phyloP scores from a whole-genome alignment of 1,284 basidiomycete genomes.

The Boletus sp. region DNA sequence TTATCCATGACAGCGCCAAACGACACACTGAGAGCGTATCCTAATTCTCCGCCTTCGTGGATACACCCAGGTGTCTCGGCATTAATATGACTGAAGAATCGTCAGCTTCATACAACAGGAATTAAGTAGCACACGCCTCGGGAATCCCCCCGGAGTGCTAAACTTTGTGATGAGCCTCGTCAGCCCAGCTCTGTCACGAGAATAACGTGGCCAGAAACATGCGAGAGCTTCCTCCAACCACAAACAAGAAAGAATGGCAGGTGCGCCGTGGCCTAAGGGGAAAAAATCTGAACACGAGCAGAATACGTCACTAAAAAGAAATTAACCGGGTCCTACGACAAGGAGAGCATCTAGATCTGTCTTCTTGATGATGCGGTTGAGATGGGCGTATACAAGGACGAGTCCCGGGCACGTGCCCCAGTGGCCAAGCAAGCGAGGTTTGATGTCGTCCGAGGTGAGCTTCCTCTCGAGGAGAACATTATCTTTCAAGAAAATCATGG shows the following conservation, averaged over 20 bases:
- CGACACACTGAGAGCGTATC: constrained; percentile 79
- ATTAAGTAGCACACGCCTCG: constrained; percentile 39
- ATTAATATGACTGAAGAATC: constrained; percentile 55
- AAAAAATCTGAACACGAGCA: not conserved
- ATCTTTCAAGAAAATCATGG: constrained; percentile 77
- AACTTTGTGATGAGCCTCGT: constrained; percentile 62
- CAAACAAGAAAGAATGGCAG: constrained; percentile 73
- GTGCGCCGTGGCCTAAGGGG: constrained; percentile 68
- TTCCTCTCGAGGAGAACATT: constrained; percentile 66
- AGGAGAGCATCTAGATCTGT: constrained; percentile 59
- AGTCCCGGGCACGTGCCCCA: constrained; percentile 81
- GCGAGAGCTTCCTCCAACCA: constrained; percentile 81
- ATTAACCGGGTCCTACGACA: constrained; percentile 64
- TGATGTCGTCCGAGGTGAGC: constrained; percentile 66
- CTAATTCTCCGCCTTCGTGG: constrained; percentile 90
- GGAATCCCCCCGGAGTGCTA: constrained; percentile 64
- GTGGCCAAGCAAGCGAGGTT: constrained; percentile 73
- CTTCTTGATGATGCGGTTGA: constrained; percentile 71
- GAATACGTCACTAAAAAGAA: not conserved
- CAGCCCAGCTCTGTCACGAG: constrained; percentile 60
- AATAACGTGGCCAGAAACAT: constrained; percentile 69
- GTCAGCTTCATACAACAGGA: constrained; percentile 3
- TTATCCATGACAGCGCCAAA: constrained; percentile 88
- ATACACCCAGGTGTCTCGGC: constrained; percentile 83
- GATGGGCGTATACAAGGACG: constrained; percentile 74